Evolutionary conservation across 805 yeast genomes (phyloP).

Genomic region (Pichia membranifaciens): DNA sequence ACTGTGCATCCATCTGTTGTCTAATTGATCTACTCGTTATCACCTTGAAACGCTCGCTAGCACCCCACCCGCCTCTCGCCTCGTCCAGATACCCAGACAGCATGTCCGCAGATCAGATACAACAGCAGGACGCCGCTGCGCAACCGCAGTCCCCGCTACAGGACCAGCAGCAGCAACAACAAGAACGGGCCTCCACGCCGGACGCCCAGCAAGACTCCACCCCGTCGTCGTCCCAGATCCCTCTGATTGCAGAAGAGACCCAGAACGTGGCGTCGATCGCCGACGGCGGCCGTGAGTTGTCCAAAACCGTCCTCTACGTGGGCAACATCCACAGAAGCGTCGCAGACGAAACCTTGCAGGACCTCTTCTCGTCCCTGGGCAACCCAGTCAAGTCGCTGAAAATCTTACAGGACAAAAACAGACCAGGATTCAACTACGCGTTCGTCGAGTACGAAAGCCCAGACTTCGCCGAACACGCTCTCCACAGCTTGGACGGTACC

Average conservation of each 20-base stretch:
- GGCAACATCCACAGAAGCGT: conserved; percentile 66
- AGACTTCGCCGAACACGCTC: conserved; percentile 56
- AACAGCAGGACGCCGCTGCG: neutral
- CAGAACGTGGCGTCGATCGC: conserved; percentile 6
- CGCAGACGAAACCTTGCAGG: conserved; percentile 56
- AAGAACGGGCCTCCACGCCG: too few species aligned
- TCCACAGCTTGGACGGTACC: conserved; percentile 52
- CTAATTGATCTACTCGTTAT: too few species aligned
- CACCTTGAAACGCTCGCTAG: too few species aligned
- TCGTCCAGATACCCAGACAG: conserved; percentile 1
- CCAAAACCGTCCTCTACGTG: conserved; percentile 68
- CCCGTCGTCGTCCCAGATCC: too few species aligned
- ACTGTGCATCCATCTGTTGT: too few species aligned
- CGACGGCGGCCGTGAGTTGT: conserved; percentile 72
- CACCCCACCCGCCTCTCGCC: neutral
- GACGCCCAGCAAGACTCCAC: too few species aligned
- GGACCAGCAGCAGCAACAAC: neutral
- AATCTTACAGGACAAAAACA: conserved; percentile 69
- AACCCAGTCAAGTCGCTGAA: conserved; percentile 63
- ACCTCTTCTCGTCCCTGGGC: conserved; percentile 47
- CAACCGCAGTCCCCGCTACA: conserved; percentile 1
- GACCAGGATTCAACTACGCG: conserved; percentile 71
- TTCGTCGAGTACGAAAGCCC: conserved; percentile 67
- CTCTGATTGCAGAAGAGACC: neutral
- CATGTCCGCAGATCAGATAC: conserved; percentile 11